Base-by-base conservation (phyloP, 164 flowering plant species). In the Tetracentron sinense region DNA sequence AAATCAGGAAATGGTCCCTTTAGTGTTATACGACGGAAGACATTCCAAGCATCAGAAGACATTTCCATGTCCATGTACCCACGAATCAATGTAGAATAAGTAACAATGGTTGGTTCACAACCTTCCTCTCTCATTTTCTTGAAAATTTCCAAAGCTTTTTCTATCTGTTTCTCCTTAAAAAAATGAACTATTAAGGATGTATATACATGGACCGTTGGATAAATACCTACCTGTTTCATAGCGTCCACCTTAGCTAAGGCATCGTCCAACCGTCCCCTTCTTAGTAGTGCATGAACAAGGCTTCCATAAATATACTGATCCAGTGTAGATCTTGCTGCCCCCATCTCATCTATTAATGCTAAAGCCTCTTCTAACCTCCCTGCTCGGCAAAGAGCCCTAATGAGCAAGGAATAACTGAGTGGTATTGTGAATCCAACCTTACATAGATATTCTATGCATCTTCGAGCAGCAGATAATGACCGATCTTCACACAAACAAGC, bases 1-100 rank as follows among this genome's bases (percentile, higher is more conserved):
- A 88, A 88, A 82, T 88, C 97, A 38, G 98, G 98, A n/a, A 20
- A 48, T 19, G 97, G 90, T 46, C 97, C 98, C 51, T 80, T 77
- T 44, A 48, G 21, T 69, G 81, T 84, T 79, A 93, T 76, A 0
- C 46, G 64, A 14, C 64, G 35, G 67, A 82, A 89, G 50, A 87
- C 67, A 33, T 75, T 62, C 92, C 90, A 81, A 61, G 97, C 98
- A 22, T 90, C 96, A 30, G 12, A 31, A 54, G 74, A 66, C 65
- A 72, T 82, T 22, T 76, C 92, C 64, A 63, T 59, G 70, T 67
- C 70, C 87, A 87, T 72, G 60, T 79, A 87, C 1, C 96, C 96
- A 4, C 81, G 80, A 26, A 93, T 76, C 58, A 90, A 50, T 17
- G 89, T 88, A 2, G 88, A 80, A 57, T 85, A 89, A 3, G 98